Evolutionary conservation across 2,329 filamentous ascomycete genomes (phyloP).

Genomic region (Alternaria postmessia): DNA sequence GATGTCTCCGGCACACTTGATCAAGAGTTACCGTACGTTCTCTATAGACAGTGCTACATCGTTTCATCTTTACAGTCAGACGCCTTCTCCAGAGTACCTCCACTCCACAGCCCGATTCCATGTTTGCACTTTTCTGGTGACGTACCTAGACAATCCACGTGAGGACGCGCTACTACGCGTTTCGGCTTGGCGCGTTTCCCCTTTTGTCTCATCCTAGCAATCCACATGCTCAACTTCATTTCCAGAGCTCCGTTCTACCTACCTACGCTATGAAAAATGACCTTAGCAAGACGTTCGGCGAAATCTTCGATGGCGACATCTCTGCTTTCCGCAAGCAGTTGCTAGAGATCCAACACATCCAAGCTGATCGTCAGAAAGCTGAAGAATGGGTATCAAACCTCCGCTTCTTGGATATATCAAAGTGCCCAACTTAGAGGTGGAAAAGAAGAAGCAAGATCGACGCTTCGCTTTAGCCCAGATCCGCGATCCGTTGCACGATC

Average conservation of each 20-base stretch:
- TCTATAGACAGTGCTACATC: background rate
- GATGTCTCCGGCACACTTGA: background rate
- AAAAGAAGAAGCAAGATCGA: background rate
- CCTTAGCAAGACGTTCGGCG: conserved; percentile 23
- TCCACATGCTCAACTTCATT: background rate
- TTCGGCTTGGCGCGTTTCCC: background rate
- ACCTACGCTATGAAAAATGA: conserved; percentile 23
- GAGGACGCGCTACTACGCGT: conserved; percentile 1
- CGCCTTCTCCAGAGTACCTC: background rate
- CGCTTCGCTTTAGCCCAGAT: background rate
- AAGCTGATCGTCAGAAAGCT: conserved; percentile 14
- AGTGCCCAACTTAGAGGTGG: conserved; percentile 6
- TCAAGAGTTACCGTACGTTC: background rate
- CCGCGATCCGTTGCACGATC: background rate
- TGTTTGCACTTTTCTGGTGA: background rate
- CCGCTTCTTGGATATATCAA: conserved; percentile 28
- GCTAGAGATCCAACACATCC: conserved; percentile 19
- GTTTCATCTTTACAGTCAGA: background rate
- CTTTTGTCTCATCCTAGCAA: background rate
- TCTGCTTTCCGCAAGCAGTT: conserved; percentile 21
- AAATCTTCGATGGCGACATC: conserved; percentile 24
- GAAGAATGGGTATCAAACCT: conserved; percentile 19
- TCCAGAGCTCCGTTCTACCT: background rate
- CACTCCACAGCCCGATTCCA: background rate
- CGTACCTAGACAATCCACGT: background rate